Base-by-base conservation (phyloP, 495 filamentous ascomycete species). In the Lasiosphaeria miniovina region DNA sequence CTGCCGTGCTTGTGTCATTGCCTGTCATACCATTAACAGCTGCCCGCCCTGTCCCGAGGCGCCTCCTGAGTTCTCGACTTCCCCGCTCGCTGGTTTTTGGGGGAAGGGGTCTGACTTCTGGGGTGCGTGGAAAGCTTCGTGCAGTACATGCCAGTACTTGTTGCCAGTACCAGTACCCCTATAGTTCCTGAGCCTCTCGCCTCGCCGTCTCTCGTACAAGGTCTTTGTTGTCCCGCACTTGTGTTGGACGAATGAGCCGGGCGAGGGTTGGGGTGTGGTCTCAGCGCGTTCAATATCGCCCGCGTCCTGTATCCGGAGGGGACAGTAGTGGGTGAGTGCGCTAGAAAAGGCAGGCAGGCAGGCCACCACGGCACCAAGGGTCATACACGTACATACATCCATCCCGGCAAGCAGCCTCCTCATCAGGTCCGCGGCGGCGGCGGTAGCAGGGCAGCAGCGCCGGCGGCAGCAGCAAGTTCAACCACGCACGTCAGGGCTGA, bases 1-100 rank as follows among this genome's bases (percentile, higher is more conserved):
- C 55, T 65, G 60, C 56, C 50, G 60, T 65, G 58, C 51, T 63
- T 66, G 64, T 66, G 64, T 61, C 64, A 63, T 66, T 43, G 17
- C 50, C 54, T 33, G 55, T 61, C 61, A 58, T 64, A 55, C 46
- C 14, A 24, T 48, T 32, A n/a, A 5, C 12, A 46, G 43, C 43
- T 46, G 15, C 43, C 38, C 14, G 12, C 12, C 43, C 43, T 11
- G 43, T n/a, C 15, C 43, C 12, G 6, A 46, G 12, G 12, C 43
- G 43, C 12, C 24, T 24, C 24, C 24, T 24, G 24, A 2, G 1
- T 24, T 46, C 12, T 46, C 43, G n/a, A 6, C 32, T 54, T 55
- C 60, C 55, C 60, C 48, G 55, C 55, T 36, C 54, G 5, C 53
- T 43, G 31, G 17, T 15, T 17, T 45, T 7, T 43, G 8, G 7